These are phyloP conservation scores for Ilex asprella DNA, from an alignment of 257 asterid species.

Conservation along the genomic window DNA sequence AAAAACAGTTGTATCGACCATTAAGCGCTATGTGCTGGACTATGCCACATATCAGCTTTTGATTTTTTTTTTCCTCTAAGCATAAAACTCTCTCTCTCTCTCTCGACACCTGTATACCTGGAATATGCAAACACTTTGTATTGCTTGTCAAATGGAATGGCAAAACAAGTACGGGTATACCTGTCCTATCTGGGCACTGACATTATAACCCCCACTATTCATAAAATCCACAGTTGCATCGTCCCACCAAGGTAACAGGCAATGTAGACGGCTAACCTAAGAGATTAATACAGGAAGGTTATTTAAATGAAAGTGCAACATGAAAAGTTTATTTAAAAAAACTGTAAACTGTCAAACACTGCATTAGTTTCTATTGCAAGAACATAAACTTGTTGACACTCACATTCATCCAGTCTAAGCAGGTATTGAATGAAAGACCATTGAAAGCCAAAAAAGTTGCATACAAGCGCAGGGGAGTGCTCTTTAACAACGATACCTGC, in stretches of 20 bases:
- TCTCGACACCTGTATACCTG: too few relatives aligned
- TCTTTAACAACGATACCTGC: constrained; percentile 65
- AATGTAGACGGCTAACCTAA: constrained; percentile 86
- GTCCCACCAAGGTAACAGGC: constrained; percentile 92
- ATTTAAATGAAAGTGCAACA: background rate
- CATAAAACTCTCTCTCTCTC: too few relatives aligned
- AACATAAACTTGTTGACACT: constrained; percentile 15
- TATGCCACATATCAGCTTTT: background rate
- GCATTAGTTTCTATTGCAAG: too few relatives aligned
- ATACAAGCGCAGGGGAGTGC: constrained; percentile 61
- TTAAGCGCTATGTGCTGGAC: background rate
- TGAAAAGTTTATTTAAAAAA: background rate
- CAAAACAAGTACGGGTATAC: constrained; percentile 20
- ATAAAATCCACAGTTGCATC: constrained; percentile 84
- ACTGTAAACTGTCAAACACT: background rate
- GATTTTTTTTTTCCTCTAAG: too few relatives aligned
- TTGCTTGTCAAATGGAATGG: background rate
- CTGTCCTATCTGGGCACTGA: constrained; percentile 41
- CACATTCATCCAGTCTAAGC: constrained; percentile 82
- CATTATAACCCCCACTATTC: constrained; percentile 86
- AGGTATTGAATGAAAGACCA: constrained; percentile 41
- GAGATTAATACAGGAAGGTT: background rate
- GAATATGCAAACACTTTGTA: too few relatives aligned
- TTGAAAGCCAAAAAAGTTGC: constrained; percentile 62
- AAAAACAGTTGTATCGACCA: background rate